Base-by-base conservation (phyloP, 495 filamentous ascomycete genomes). In the Trichoderma orchidacearum region DNA sequence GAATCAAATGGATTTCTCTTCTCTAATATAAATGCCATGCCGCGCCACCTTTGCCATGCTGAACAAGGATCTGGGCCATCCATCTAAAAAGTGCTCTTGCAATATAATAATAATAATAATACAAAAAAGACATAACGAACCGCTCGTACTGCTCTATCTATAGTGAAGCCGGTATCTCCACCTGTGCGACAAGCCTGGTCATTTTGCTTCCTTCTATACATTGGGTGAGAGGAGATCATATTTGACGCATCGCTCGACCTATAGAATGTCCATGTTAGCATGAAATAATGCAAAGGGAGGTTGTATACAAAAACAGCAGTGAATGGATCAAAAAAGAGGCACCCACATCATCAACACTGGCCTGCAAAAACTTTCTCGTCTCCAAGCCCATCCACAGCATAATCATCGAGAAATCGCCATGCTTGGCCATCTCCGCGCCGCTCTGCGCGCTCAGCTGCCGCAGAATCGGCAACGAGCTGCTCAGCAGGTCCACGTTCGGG, bases 321-420 rank as follows among this genome's bases (percentile, higher is more conserved):
- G 25, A n/a, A 15, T 17, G 35, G 36, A 51, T 13, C 0, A 17
- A 5, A 18, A 55, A 51, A 8, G 27, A 34, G 15, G 55, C 2
- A 60, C 82, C 76, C 67, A 95, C 90, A 67, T 87, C 87, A 62
- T 96, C 89, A 41, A 90, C 82, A 57, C 86, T 90, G 48, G 87
- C 89, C 68, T 90, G 86, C 69, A 97, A 75, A 65, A 93, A 88
- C 60, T 83, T 85, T 58, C 93, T 80, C 23, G 90, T 86, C 68
- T 98, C 93, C 21, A 98, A 72, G 12, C 90, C 91, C 31, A 91
- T 78, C 93, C 93, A 98, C 0, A 98, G 83, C 65, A 90, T 89
- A 60, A 96, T 71, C 85, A 98, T 91, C n/a, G 85, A 89, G 61
- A 87, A 85, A 63, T 95, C 91, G n/a, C 85, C 85, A 32, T 80